Conservation (phyloP, 371 early-diverging fungal species). For the Saksenaea vasiformis region DNA sequence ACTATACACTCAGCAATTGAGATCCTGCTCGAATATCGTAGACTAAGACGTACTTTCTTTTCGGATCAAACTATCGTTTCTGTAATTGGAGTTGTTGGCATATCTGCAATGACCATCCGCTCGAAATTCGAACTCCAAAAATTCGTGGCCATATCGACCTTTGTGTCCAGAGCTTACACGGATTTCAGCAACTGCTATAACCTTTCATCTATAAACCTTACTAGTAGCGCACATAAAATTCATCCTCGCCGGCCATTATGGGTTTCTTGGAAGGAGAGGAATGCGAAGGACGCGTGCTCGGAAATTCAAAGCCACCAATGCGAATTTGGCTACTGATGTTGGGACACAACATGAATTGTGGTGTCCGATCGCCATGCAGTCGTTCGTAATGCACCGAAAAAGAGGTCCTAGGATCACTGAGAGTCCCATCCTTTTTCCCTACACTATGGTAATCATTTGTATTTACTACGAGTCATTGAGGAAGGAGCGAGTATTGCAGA, state of each 20-base stretch:
- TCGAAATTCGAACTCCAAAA: conserved; percentile 95
- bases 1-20: conserved; percentile 46
- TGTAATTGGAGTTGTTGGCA: conserved; percentile 97
- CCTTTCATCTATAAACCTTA: conserved; percentile 38
- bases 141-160: conserved; percentile 97
- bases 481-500: no score
- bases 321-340: no score
- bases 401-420: no score
- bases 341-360: no score
- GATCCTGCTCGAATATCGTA: not conserved
- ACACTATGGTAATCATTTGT: no score
- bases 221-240: conserved; percentile 89
- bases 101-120: conserved; percentile 90
- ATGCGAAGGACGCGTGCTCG: not conserved
- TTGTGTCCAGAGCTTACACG: conserved; percentile 81
- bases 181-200: not conserved
- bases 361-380: no score
- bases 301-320: not conserved
- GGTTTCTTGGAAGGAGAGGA: not conserved
- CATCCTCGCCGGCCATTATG: conserved; percentile 52
- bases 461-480: no score
- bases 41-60: conserved; percentile 74
- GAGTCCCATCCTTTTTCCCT: no score
- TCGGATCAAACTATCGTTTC: conserved; percentile 93
- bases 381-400: no score